Percentiles rank a stretch among this genome's conserved stretches.
phyloP scores from a whole-genome alignment of 1,139 yeast genomes.

The Blastobotrys serpentis region DNA sequence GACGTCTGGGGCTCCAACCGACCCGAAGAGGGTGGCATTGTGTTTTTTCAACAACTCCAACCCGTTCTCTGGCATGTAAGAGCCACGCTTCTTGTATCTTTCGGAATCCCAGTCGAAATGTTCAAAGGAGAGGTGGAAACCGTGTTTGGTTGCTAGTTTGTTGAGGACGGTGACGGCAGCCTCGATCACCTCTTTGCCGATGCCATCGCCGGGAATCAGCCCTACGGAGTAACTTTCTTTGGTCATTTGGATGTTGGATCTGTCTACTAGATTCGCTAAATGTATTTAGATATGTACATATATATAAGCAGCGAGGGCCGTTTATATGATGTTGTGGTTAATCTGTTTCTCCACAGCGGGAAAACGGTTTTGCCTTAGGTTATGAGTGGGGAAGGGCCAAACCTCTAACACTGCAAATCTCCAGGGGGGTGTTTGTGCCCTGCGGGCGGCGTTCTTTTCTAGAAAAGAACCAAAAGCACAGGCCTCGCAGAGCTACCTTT shows the following conservation, averaged over 20 bases:
- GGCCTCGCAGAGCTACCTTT: too few relatives aligned
- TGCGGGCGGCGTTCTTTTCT: too few relatives aligned
- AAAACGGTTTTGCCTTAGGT: too few relatives aligned
- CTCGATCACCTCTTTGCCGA: constrained; percentile 22
- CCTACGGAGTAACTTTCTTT: constrained; percentile 18
- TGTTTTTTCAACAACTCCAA: constrained; percentile 15
- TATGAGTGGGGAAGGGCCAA: too few relatives aligned
- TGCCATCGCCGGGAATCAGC: constrained; percentile 23
- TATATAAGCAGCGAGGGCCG: too few relatives aligned
- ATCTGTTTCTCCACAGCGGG: too few relatives aligned
- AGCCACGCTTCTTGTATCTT: constrained; percentile 19
- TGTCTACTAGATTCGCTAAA: too few relatives aligned
- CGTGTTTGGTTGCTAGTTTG: constrained; percentile 9
- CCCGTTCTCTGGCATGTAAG: constrained; percentile 21
- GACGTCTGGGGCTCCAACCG: constrained; percentile 24
- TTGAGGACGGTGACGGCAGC: constrained; percentile 22
- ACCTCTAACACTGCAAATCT: too few relatives aligned
- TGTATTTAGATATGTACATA: too few relatives aligned
- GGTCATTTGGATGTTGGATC: neutral
- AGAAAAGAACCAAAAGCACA: too few relatives aligned
- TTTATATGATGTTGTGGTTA: too few relatives aligned
- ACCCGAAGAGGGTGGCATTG: constrained; percentile 22
- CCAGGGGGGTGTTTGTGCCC: too few relatives aligned
- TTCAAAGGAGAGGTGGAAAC: constrained; percentile 16
- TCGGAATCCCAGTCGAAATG: constrained; percentile 22